phyloP scores from a whole-genome alignment of 306 rosid genomes.

The Castanea crenata region DNA sequence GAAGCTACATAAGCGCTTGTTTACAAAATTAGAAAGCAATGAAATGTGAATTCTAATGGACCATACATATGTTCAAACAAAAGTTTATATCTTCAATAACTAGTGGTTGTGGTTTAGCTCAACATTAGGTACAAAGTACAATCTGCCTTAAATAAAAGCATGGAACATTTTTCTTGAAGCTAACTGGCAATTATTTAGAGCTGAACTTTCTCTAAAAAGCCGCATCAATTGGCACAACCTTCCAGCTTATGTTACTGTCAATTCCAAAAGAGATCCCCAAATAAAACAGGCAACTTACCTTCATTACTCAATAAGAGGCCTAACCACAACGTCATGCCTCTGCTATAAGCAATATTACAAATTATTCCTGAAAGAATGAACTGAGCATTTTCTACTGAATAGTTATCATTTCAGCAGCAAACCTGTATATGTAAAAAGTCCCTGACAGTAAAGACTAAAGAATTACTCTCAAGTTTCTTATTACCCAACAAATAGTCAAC shows the following conservation, averaged over 20 bases:
- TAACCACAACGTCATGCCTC: not conserved
- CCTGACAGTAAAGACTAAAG: not conserved
- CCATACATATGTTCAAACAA: no score
- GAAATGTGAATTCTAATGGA: no score
- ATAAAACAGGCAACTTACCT: not conserved
- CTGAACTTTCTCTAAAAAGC: not conserved
- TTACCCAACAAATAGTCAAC: not conserved
- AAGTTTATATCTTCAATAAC: not conserved
- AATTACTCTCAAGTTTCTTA: not conserved
- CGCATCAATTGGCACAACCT: not conserved
- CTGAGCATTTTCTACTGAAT: not conserved
- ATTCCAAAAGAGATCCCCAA: not conserved
- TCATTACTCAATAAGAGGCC: not conserved
- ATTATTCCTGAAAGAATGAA: not conserved
- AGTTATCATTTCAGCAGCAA: not conserved
- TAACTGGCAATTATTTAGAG: not conserved
- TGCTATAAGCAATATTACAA: not conserved
- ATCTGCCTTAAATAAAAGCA: not conserved
- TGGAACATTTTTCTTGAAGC: not conserved
- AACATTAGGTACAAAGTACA: not conserved
- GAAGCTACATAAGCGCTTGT: no score
- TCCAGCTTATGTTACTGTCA: no score
- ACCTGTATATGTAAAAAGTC: not conserved
- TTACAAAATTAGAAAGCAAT: no score
- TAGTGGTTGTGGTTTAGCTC: not conserved